phyloP scores from a whole-genome alignment of 805 yeast species.

The Yarrowia divulgata region DNA sequence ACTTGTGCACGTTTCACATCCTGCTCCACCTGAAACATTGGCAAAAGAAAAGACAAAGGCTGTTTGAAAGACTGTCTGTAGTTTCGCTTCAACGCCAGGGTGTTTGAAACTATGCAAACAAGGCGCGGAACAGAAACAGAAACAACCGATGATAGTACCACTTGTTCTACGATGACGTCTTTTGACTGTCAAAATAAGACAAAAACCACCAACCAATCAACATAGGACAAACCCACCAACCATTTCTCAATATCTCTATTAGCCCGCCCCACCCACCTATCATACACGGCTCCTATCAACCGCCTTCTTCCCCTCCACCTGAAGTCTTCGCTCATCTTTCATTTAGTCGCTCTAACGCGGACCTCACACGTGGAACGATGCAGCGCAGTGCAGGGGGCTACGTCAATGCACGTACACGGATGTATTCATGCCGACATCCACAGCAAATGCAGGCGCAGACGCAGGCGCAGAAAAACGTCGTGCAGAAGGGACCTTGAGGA shows the following conservation, averaged over 20 bases:
- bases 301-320: not conserved
- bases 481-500: not conserved
- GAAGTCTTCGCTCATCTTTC: not conserved
- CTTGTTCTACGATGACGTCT: no score
- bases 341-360: conserved; percentile 9
- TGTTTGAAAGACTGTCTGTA: not conserved
- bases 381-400: conserved; percentile 5
- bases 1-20: not conserved
- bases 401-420: conserved; percentile 14
- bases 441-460: not conserved
- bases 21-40: conserved; percentile 16
- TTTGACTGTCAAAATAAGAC: no score
- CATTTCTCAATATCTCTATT: no score
- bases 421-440: not conserved
- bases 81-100: not conserved
- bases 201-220: not conserved
- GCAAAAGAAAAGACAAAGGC: conserved; percentile 11
- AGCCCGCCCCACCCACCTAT: no score
- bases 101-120: conserved; percentile 14
- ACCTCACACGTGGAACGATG: conserved; percentile 22
- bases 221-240: no score
- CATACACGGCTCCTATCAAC: not conserved
- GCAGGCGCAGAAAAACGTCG: not conserved
- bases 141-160: no score
- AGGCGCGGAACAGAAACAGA: no score